Conservation (phyloP, 1,139 yeast genomes). For the Hyphopichia burtonii region DNA sequence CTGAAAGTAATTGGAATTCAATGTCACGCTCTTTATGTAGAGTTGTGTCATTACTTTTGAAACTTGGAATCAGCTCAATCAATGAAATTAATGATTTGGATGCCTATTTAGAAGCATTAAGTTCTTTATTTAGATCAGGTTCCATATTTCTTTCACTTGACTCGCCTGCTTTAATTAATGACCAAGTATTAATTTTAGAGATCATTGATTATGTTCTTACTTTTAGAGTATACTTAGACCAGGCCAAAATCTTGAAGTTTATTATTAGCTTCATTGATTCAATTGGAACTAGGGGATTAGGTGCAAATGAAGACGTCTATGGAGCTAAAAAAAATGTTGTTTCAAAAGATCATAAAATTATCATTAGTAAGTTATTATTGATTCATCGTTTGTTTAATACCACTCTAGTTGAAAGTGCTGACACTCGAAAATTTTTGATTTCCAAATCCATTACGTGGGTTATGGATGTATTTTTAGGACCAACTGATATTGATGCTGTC, state of each 20-base stretch:
- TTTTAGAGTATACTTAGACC: constrained; percentile 39
- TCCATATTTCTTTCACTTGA: constrained; percentile 49
- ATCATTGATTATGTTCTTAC: constrained; percentile 54
- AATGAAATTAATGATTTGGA: constrained; percentile 20
- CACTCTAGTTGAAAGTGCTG: constrained; percentile 34
- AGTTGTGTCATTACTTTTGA: constrained; percentile 50
- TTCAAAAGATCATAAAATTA: constrained; percentile 52
- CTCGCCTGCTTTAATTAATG: constrained; percentile 49
- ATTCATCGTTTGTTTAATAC: constrained; percentile 58
- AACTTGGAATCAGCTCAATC: constrained; percentile 34
- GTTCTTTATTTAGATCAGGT: constrained; percentile 37
- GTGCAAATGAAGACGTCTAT: constrained; percentile 36
- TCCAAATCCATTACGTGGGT: constrained; percentile 61
- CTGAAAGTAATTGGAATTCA: constrained; percentile 58
- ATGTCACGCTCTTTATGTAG: constrained; percentile 66
- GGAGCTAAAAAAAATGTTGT: constrained; percentile 24
- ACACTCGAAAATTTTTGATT: constrained; percentile 45
- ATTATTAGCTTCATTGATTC: constrained; percentile 47
- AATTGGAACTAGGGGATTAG: constrained; percentile 55
- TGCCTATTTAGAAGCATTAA: constrained; percentile 30
- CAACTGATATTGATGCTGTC: constrained; percentile 55
- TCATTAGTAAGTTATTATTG: constrained; percentile 57
- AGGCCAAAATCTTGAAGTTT: constrained; percentile 35
- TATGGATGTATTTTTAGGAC: constrained; percentile 54
- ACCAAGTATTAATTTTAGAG: constrained; percentile 60